Evolutionary conservation across 2,329 filamentous ascomycete species (phyloP).

Genomic region (Falciphora oryzae): DNA sequence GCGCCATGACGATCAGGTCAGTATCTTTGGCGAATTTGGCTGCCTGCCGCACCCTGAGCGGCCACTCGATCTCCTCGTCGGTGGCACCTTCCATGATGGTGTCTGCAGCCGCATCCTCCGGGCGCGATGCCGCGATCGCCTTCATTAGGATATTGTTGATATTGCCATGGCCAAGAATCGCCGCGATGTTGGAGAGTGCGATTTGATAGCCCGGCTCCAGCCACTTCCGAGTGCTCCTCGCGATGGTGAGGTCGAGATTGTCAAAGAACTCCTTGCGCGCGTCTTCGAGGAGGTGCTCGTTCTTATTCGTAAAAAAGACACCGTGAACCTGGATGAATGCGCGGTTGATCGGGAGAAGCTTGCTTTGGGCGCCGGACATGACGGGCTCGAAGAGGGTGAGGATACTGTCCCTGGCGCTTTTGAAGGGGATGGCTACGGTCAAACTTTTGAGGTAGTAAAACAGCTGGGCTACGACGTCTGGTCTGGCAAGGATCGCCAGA

Average conservation of each 20-base stretch:
- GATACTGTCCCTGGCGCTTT: conserved; percentile 62
- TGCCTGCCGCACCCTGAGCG: not conserved
- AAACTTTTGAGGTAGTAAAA: conserved; percentile 68
- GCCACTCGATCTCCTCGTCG: conserved; percentile 1
- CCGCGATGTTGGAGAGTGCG: conserved; percentile 48
- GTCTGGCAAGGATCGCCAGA: conserved; percentile 69
- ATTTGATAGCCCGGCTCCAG: conserved; percentile 49
- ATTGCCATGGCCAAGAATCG: conserved; percentile 47
- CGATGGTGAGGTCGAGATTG: conserved; percentile 53
- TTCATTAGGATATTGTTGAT: conserved; percentile 42
- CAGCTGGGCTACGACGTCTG: conserved; percentile 63
- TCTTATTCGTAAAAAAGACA: conserved; percentile 52
- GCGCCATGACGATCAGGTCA: conserved; percentile 40
- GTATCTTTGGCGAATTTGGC: conserved; percentile 36
- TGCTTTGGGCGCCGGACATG: conserved; percentile 21
- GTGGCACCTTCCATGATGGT: conserved; percentile 13
- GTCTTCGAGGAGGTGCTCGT: conserved; percentile 37
- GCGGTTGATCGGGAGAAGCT: conserved; percentile 44
- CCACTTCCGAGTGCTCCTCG: conserved; percentile 44
- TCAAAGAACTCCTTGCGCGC: conserved; percentile 44
- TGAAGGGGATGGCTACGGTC: conserved; percentile 61
- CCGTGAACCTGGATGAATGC: conserved; percentile 60
- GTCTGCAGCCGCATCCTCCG: conserved; percentile 15
- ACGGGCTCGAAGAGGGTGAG: conserved; percentile 62
- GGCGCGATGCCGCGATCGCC: conserved; percentile 21